Evolutionary conservation across 257 asterid genomes (phyloP), one percentile per base, ranked within the genome.

Genomic region (Solanum sejunctum): DNA sequence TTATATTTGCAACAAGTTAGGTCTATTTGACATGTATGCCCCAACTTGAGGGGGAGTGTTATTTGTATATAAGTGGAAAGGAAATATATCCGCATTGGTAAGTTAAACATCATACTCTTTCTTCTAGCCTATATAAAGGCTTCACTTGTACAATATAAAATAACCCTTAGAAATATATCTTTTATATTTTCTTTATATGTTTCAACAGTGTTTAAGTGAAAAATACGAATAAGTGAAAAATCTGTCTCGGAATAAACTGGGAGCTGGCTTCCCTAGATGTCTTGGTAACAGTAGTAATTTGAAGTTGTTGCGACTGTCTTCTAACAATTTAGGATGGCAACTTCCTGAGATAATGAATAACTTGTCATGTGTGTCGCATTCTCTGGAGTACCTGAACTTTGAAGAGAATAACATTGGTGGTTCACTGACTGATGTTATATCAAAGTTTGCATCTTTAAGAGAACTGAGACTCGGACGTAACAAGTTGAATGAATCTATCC

Each of bases 221-320:
- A n/a, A n/a, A n/a, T n/a, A n/a, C n/a, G n/a, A n/a, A n/a, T n/a
- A n/a, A n/a, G n/a, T n/a, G n/a, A n/a, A n/a, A n/a, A n/a, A 73
- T 80, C 73, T 91, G 5, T 23, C 80, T 9, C 1, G 0, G 0
- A 91, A 89, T 28, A 3, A 1, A 5, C 83, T 91, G 9, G 23
- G n/a, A 15, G 89, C 88, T 81, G 84, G 83, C 36, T 83, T 91
- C 49, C 89, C 90, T 16, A 82, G 41, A 12, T 89, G 86, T 17
- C 23, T 84, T 15, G 45, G 28, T 18, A 89, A 86, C 45, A 69
- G 82, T 12, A 86, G 80, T 10, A 43, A 66, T 8, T 13, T 88
- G 71, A 75, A 58, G 12, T 18, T 13, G 0, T 41, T 89, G 57
- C 39, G 0, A 56, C 64, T 89, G 3, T 80, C 87, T 5, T 1